Evolutionary conservation across 495 filamentous ascomycete species (phyloP), one percentile per base, ranked within the genome.

Genomic region (Penicillium goetzii): DNA sequence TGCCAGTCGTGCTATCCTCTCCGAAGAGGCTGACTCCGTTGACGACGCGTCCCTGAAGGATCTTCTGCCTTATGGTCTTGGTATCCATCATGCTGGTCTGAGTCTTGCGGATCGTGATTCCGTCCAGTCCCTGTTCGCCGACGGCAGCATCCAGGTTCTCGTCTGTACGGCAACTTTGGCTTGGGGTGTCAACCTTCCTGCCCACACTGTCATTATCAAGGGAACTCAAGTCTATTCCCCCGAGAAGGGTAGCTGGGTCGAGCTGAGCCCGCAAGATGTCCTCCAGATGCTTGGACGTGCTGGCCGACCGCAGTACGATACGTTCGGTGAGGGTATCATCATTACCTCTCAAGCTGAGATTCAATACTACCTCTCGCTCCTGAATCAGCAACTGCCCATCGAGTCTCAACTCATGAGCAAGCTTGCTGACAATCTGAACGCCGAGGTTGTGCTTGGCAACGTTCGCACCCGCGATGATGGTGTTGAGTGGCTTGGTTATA

Each of bases 111-210:
- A 99, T 81, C 88, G 95, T 75, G 92, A 92, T 36, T 91, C 96
- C 26, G 96, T 98, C 6, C 94, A 98, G 70, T 93, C 95, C 66
- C 87, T 98, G 40, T 99, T 99, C 71, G 85, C 89, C 26, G 91
- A 92, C 68, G 93, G 93, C 55, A 85, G 88, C 21, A 90, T 98
- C 45, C 96, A 97, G 72, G 96, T 99, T 6, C 87, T 99, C 43
- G 93, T 98, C 6, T 97, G 92, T 80, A 99, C 95, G 2, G 94
- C 95, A 43, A 99, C 95, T 0, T 82, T 99, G 47, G 95, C 95
- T 11, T 99, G 95, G 95, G 95, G 95, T 86, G 94, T 99, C 66
- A 99, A 99, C 79, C 86, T 99, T 74, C 95, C 95, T 1, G 95
- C 95, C 10, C 94, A 96, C 14, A 96, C 95, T 3, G 95, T 99